A percentile compares a stretch with the other conserved stretches of the same genome.
These are phyloP conservation scores for Xylaria acuta DNA, from an alignment of 495 filamentous ascomycete species.

Conservation along the genomic window DNA sequence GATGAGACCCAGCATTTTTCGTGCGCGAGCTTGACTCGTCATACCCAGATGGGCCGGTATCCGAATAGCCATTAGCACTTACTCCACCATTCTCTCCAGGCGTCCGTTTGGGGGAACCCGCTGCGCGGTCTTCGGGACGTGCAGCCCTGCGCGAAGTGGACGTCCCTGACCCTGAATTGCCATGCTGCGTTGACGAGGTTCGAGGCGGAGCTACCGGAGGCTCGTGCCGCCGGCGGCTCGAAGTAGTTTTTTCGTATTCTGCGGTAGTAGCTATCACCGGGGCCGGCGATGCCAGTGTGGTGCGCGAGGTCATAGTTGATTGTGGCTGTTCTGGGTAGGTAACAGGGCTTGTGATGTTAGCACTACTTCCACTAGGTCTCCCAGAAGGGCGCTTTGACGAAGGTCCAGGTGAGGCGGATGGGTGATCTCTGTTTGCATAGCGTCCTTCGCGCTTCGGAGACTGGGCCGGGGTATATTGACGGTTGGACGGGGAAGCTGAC, in stretches of 20 bases:
- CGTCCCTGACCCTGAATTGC: conserved; percentile 37
- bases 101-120: conserved; percentile 47
- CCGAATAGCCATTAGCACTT: conserved; percentile 44
- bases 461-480: conserved; percentile 49
- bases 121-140: conserved; percentile 48
- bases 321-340: conserved; percentile 45
- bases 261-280: conserved; percentile 50
- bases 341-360: conserved; percentile 39
- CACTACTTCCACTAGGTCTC: conserved; percentile 61
- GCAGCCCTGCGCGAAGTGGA: conserved; percentile 51
- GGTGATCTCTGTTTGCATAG: conserved; percentile 49
- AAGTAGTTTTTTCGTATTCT: conserved; percentile 50
- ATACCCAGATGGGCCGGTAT: conserved; percentile 34
- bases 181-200: conserved; percentile 62
- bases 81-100: conserved; percentile 47
- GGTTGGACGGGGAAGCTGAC: conserved; percentile 52
- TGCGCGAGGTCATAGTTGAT: conserved; percentile 56
- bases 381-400: conserved; percentile 57
- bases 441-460: conserved; percentile 50
- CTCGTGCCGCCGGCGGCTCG: conserved; percentile 48
- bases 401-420: conserved; percentile 43
- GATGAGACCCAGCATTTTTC: conserved; percentile 51
- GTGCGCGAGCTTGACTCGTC: conserved; percentile 56
- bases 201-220: conserved; percentile 64
- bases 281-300: conserved; percentile 54